Evolutionary conservation across 257 asterid genomes (phyloP), one percentile per base, ranked within the genome.

Genomic region (Nicotiana noctiflora): DNA sequence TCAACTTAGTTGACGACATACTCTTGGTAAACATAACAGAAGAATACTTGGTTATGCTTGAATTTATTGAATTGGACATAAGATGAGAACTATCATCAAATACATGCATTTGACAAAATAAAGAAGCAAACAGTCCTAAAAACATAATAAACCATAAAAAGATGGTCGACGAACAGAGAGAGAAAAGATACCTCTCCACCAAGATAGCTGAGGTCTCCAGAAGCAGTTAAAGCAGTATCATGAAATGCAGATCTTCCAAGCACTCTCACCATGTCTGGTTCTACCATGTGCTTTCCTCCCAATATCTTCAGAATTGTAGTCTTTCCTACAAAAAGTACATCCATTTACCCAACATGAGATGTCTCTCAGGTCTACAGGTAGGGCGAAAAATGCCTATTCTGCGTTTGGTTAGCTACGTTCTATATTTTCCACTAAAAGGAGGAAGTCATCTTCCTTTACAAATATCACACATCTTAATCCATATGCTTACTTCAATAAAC

Each of bases 211-310:
- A 96, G 99, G 72, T 92, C 98, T 53, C 99, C 99, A 7, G 98
- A 92, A 84, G 95, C 85, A 17, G 93, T 92, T 84, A 96, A 88
- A 74, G 91, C 94, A 23, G 99, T 96, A 84, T 94, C 99, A 75
- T 96, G 99, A 87, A 96, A 96, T 18, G 99, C 97, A 6, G 99
- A 94, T 88, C 99, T 89, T 18, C 98, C 99, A 86, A 96, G 82
- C 75, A 92, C 98, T 81, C 85, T 93, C 64, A 96, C 99, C 92
- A 89, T 91, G 53, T 92, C 89, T 37, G 84, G 97, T n/a, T 88
- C 96, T 89, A 94, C 98, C 98, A 96, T 89, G 83, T 96, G 98
- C 92, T 94, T 96, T 85, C 99, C 99, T 81, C 99, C 98, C 55
- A 94, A 80, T 56, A 94, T 96, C 86, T 96, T 96, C 92, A 96